Base-by-base conservation (phyloP, 1,284 basidiomycete genomes). In the Sporisorium graminicola region DNA sequence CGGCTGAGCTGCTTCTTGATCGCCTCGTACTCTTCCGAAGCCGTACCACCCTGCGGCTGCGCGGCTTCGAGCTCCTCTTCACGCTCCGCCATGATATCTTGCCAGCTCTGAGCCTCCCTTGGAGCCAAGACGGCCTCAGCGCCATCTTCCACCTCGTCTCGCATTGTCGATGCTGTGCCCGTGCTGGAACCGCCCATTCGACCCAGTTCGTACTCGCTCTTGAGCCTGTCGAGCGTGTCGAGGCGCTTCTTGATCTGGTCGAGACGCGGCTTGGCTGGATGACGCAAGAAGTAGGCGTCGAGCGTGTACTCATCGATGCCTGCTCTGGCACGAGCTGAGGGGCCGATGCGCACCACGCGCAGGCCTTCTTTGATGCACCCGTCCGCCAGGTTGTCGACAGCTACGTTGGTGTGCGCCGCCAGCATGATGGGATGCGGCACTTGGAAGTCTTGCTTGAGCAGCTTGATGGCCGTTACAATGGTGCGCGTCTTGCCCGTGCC, bases 401-500 rank as follows among this genome's bases (percentile, higher is more conserved):
- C 94, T 26, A 91, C 93, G 77, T 98, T 96, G 42, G 95, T 98
- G 83, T 94, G 95, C 0, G 95, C 95, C 83, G 92, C 93, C 3
- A 97, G 91, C 16, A 97, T 89, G 50, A 97, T 88, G 0, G 94
- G 94, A 46, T 93, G 90, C 10, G 92, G 90, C 14, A 95, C 90
- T 82, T 92, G 88, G 85, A 95, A 98, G 82, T 94, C 90, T 42
- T 90, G 89, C 88, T 97, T 97, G 74, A 98, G 90, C 29, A 98
- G 86, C 76, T 90, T 90, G 77, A 95, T 89, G 1, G 93, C 89
- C 82, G 95, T 91, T 33, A 95, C 91, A 55, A 98, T 94, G 0
- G 95, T 96, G 80, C 92, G 91, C 1, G 94, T 96, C 87, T 98
- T 98, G 51, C 95, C 94, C 0, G 95, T 98, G n/a, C 95, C 95